Evolutionary conservation across 768 basidiomycete species (phyloP).

Genomic region (Agaricus blazei): DNA sequence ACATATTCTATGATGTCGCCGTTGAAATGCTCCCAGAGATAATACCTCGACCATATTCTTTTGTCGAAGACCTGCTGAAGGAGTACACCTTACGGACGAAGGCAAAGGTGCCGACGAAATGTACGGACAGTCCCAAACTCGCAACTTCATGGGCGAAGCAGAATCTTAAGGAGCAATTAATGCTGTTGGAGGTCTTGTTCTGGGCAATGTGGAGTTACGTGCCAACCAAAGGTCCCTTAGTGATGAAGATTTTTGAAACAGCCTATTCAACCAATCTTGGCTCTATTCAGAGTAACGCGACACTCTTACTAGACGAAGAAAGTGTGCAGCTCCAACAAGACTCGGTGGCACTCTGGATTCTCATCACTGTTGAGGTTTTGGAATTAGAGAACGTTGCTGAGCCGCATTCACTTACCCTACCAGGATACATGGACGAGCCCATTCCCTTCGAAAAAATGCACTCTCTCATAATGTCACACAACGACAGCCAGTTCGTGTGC

Average conservation of each 20-base stretch:
- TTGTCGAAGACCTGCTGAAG: slow-evolving; percentile 52
- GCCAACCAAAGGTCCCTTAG: slow-evolving; percentile 57
- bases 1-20: slow-evolving; percentile 52
- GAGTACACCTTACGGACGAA: slow-evolving; percentile 57
- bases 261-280: slow-evolving; percentile 66
- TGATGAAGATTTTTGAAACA: slow-evolving; percentile 57
- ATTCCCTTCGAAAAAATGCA: slow-evolving; percentile 63
- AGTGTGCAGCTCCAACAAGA: slow-evolving; percentile 62
- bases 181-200: slow-evolving; percentile 81
- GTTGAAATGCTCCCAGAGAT: slow-evolving; percentile 50
- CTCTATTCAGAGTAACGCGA: slow-evolving; percentile 53
- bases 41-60: slow-evolving; percentile 52
- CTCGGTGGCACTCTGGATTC: slow-evolving; percentile 69
- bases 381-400: slow-evolving; percentile 71
- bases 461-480: slow-evolving; percentile 53
- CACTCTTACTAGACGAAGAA: slow-evolving; percentile 70
- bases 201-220: slow-evolving; percentile 82
- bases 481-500: slow-evolving; percentile 60
- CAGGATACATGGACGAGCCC: slow-evolving; percentile 48
- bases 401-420: slow-evolving; percentile 27
- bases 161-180: slow-evolving; percentile 71
- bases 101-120: slow-evolving; percentile 39
- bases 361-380: slow-evolving; percentile 73
- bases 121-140: slow-evolving; percentile 46
- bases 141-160: slow-evolving; percentile 73